Evolutionary conservation across 768 basidiomycete genomes (phyloP).

Genomic region (Nevesoporus exiguus): DNA sequence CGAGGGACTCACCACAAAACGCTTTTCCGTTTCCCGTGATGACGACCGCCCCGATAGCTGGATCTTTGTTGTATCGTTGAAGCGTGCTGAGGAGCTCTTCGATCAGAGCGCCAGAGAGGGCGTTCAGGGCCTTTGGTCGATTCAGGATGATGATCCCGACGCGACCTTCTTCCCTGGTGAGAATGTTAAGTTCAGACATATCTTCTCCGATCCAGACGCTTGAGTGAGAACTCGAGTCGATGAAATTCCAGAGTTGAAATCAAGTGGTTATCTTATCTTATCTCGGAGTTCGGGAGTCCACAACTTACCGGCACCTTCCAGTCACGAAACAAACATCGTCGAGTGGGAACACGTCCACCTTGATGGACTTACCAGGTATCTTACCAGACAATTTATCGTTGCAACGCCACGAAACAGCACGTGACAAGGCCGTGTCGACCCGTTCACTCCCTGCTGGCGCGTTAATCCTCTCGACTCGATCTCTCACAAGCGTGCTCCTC

Average conservation of each 20-base stretch:
- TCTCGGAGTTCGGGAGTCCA: constrained; percentile 2
- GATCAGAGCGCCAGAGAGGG: constrained; percentile 75
- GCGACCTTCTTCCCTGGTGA: constrained; percentile 19
- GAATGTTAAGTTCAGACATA: constrained; percentile 25
- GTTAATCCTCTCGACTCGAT: constrained; percentile 41
- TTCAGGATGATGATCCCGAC: constrained; percentile 70
- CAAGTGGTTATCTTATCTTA: constrained; percentile 6
- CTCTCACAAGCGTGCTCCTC: constrained; percentile 50
- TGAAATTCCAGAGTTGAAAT: neutral
- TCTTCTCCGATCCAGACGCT: neutral
- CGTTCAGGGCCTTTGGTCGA: constrained; percentile 84
- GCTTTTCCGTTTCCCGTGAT: constrained; percentile 86
- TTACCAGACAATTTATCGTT: constrained; percentile 28
- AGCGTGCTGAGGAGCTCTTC: constrained; percentile 76
- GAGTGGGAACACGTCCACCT: neutral
- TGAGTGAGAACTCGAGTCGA: neutral
- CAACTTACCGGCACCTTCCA: neutral
- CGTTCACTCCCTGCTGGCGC: constrained; percentile 42
- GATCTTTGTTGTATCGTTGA: constrained; percentile 62
- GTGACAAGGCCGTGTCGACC: constrained; percentile 49
- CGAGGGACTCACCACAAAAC: constrained; percentile 40
- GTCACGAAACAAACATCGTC: neutral
- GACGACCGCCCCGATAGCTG: constrained; percentile 77
- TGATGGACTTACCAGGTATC: constrained; percentile 7
- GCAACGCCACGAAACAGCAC: constrained; percentile 44